Evolutionary conservation across 139 green algal species (phyloP), one percentile per base, ranked within the genome.

Genomic region (Astrephomene gubernaculifera): DNA sequence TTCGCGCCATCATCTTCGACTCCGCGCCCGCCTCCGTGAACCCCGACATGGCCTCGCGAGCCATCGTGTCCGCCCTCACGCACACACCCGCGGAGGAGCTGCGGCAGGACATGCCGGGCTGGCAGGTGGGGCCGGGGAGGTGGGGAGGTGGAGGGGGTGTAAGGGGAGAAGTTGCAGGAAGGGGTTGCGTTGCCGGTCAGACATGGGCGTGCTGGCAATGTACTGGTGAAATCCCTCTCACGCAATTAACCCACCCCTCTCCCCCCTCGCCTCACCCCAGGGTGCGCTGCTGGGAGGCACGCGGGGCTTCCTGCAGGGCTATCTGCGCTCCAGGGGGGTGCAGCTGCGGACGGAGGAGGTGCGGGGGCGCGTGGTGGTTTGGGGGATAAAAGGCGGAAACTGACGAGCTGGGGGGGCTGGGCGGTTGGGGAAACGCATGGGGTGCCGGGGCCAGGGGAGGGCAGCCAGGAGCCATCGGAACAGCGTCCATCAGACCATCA

Each of bases 1-100:
- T 81, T 2, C 72, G 80, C 43, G 87, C 82, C 60, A 90, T 90
- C 74, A 90, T 90, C 60, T 69, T 90, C n/a, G 87, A 90, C 87
- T 86, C 74, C 4, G 75, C 52, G 24, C 87, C 87, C 1, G 75
- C 87, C 45, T 35, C 69, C 21, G 87, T 90, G 7, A 86, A 72
- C 14, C 25, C 61, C 9, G 78, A 89, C 25, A 81, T 89, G 60
- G 83, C 83, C 0, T 44, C 41, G 0, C 68, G 72, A 4, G 83
- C 83, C 27, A 79, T 88, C 12, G 73, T 74, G n/a, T 80, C 64
- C 2, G 83, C 83, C 36, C n/a, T 83, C 41, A 57, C 70, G 24
- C 53, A 71, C 83, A 76, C 64, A 3, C 45, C 71, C 21, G 83
- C 73, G 19, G 83, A 88, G 63, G 54, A 79, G 33, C 35, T 81